Evolutionary conservation across 495 filamentous ascomycete genomes (phyloP).

Genomic region (Physcia stellaris): DNA sequence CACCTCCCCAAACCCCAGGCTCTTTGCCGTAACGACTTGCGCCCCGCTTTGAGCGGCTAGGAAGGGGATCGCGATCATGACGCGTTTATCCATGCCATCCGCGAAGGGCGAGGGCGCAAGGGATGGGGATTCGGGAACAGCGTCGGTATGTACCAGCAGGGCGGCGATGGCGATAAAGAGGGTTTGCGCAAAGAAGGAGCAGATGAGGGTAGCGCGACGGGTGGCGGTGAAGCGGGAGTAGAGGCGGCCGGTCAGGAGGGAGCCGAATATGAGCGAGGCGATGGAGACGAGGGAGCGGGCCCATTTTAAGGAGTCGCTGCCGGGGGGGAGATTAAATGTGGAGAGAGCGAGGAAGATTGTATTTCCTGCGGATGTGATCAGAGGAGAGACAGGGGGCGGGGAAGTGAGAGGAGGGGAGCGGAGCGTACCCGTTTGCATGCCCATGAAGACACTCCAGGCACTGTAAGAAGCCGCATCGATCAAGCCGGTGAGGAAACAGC

Average conservation of each 20-base stretch:
- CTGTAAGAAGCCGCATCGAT: constrained; percentile 49
- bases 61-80: constrained; percentile 43
- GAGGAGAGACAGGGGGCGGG: constrained; percentile 1
- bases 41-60: constrained; percentile 59
- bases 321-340: constrained; percentile 36
- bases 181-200: constrained; percentile 42
- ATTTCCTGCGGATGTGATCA: constrained; percentile 31
- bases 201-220: constrained; percentile 35
- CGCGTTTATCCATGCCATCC: constrained; percentile 14
- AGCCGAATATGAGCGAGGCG: constrained; percentile 36
- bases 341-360: constrained; percentile 52
- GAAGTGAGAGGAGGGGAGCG: background rate
- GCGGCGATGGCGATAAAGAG: constrained; percentile 41
- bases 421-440: constrained; percentile 38
- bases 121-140: constrained; percentile 36
- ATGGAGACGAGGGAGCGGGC: constrained; percentile 36
- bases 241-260: constrained; percentile 26
- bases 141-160: constrained; percentile 35
- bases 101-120: no score
- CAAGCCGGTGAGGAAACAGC: constrained; percentile 43
- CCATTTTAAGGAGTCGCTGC: constrained; percentile 41
- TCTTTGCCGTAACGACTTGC: constrained; percentile 47
- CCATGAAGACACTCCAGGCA: constrained; percentile 45
- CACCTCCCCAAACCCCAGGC: constrained; percentile 52
- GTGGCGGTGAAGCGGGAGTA: constrained; percentile 18